Percentiles rank a stretch among this genome's conserved stretches.
phyloP scores from a whole-genome alignment of 257 asterid genomes.

The Gentiana dahurica region DNA sequence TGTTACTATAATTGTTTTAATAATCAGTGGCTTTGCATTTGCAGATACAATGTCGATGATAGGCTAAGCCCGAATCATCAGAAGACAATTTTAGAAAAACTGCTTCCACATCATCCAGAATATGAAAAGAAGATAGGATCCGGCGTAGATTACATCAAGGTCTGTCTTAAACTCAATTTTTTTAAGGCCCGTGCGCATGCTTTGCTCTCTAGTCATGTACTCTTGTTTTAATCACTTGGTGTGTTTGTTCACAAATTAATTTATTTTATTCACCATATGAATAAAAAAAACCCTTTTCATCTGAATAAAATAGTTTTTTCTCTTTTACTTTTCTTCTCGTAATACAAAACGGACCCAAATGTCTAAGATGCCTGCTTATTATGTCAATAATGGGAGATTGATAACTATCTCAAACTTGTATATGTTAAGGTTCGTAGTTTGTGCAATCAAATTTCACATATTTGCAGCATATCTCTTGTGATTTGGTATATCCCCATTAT shows the following conservation, averaged over 20 bases:
- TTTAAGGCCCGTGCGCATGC: background rate
- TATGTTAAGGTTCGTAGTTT: no score
- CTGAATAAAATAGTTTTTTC: background rate
- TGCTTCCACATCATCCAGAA: constrained; percentile 82
- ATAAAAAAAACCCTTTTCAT: no score
- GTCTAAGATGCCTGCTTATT: no score
- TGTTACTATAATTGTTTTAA: background rate
- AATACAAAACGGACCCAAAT: no score
- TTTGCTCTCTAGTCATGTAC: background rate
- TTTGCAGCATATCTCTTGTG: no score
- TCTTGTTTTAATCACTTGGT: background rate
- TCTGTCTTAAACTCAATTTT: background rate
- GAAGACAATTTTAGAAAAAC: constrained; percentile 59
- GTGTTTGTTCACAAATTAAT: background rate
- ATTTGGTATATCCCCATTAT: no score
- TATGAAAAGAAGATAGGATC: constrained; percentile 59
- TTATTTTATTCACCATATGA: no score
- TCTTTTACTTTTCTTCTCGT: background rate
- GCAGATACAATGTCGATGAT: constrained; percentile 77
- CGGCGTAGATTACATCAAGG: constrained; percentile 60
- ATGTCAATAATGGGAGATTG: no score
- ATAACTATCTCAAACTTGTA: no score
- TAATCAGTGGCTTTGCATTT: constrained; percentile 6
- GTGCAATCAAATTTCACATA: no score
- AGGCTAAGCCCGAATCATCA: constrained; percentile 75